Conservation (phyloP, 192 early-diverging fungal species). For the Gryganskiella cystojenkinii region DNA sequence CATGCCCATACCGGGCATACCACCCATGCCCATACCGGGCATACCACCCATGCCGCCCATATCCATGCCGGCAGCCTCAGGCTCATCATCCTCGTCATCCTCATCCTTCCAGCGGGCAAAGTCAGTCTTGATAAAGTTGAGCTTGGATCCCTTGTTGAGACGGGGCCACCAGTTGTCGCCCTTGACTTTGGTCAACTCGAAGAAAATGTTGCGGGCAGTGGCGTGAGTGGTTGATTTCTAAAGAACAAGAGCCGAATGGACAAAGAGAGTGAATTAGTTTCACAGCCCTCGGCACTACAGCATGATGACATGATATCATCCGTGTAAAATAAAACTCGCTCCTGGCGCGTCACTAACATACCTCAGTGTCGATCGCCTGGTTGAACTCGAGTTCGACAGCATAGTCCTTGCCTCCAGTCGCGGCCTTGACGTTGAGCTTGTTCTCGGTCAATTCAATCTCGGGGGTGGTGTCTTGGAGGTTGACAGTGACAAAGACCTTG, state of each 20-base stretch:
- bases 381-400: conserved; percentile 79
- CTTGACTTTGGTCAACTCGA: conserved; percentile 83
- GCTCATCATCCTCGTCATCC: conserved; percentile 84
- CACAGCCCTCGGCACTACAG: too few relatives aligned
- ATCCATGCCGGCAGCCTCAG: conserved; percentile 38
- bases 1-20: conserved; percentile 71
- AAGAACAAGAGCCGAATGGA: neutral
- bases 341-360: conserved; percentile 40
- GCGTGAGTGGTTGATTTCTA: conserved; percentile 74
- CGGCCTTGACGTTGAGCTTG: conserved; percentile 73
- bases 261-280: too few relatives aligned
- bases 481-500: conserved; percentile 86
- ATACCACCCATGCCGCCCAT: conserved; percentile 76
- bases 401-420: conserved; percentile 71
- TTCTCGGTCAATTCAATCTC: conserved; percentile 63
- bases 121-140: conserved; percentile 89
- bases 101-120: conserved; percentile 93
- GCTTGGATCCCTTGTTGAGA: conserved; percentile 74
- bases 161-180: conserved; percentile 85
- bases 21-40: conserved; percentile 75
- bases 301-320: too few relatives aligned
- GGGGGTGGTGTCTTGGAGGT: conserved; percentile 75
- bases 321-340: too few relatives aligned
- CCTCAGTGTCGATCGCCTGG: conserved; percentile 77
- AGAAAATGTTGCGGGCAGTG: conserved; percentile 71